Conservation (phyloP, 2,329 filamentous ascomycete species). For the Penicillium hordei region DNA sequence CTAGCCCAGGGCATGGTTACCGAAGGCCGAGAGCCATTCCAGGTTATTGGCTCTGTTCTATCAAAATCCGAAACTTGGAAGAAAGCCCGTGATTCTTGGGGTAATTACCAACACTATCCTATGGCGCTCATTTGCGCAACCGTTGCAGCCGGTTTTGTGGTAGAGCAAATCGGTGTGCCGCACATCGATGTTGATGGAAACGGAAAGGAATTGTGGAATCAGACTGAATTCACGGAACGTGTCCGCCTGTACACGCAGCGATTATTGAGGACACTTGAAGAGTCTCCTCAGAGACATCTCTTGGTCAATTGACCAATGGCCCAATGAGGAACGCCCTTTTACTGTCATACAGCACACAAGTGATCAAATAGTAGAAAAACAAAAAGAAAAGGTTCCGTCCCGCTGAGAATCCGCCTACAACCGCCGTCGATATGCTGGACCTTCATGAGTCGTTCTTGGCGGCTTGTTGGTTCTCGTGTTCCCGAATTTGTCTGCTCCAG, state of each 20-base stretch:
- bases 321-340: slow-evolving; percentile 38
- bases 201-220: slow-evolving; percentile 47
- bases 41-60: slow-evolving; percentile 33
- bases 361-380: slow-evolving; percentile 34
- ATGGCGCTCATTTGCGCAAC: slow-evolving; percentile 73
- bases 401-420: slow-evolving; percentile 26
- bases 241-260: slow-evolving; percentile 47
- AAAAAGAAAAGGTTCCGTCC: slow-evolving; percentile 30
- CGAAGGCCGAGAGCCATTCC: slow-evolving; percentile 33
- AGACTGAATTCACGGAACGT: slow-evolving; percentile 45
- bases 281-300: slow-evolving; percentile 39
- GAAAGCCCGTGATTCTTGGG: slow-evolving; percentile 47
- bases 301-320: slow-evolving; percentile 36
- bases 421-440: slow-evolving; percentile 16
- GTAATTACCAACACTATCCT: slow-evolving; percentile 51
- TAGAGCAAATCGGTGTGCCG: slow-evolving; percentile 90
- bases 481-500: slow-evolving; percentile 71
- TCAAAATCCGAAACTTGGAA: slow-evolving; percentile 57
- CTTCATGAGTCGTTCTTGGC: slow-evolving; percentile 43
- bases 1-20: slow-evolving; percentile 57
- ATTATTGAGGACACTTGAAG: slow-evolving; percentile 41
- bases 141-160: slow-evolving; percentile 85
- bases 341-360: slow-evolving; percentile 41
- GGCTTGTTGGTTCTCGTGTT: slow-evolving; percentile 60
- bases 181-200: slow-evolving; percentile 30